Evolutionary conservation across 768 basidiomycete genomes (phyloP).

Genomic region (Sutorius australiensis): DNA sequence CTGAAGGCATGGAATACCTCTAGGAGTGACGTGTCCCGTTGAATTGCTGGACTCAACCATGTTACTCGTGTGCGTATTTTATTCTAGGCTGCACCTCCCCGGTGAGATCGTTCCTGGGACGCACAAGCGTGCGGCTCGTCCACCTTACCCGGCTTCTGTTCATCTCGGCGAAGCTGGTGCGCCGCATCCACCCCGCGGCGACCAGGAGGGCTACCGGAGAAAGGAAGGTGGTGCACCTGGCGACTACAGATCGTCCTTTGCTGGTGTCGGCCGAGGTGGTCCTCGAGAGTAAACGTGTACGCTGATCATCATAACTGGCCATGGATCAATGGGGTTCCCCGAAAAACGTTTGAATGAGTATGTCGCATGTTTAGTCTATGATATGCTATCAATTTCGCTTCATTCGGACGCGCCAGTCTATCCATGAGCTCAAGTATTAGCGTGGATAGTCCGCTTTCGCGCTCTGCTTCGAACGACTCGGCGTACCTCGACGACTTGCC

Average conservation of each 20-base stretch:
- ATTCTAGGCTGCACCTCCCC: slow-evolving; percentile 83
- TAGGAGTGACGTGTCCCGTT: slow-evolving; percentile 66
- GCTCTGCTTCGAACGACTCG: slow-evolving; percentile 17
- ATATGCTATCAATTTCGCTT: slow-evolving; percentile 13
- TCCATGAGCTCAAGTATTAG: slow-evolving; percentile 27
- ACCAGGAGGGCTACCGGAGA: slow-evolving; percentile 85
- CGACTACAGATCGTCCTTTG: slow-evolving; percentile 86
- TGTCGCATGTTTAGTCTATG: slow-evolving; percentile 29
- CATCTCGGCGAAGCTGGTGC: slow-evolving; percentile 72
- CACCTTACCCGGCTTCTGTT: slow-evolving; percentile 74
- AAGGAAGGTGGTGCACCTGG: slow-evolving; percentile 86
- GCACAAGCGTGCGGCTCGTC: slow-evolving; percentile 93
- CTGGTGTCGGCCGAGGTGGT: slow-evolving; percentile 85
- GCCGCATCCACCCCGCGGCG: slow-evolving; percentile 85
- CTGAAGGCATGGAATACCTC: slow-evolving; percentile 96
- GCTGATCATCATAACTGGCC: neutral
- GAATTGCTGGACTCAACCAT: neutral
- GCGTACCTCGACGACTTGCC: slow-evolving; percentile 47
- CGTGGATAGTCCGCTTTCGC: slow-evolving; percentile 19
- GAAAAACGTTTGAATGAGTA: slow-evolving; percentile 27
- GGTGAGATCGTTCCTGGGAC: slow-evolving; percentile 95
- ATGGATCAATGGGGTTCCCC: neutral
- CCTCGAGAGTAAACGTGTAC: slow-evolving; percentile 54
- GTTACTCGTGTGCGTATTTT: neutral
- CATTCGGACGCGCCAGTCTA: neutral